Evolutionary conservation across 495 filamentous ascomycete species (phyloP).

Genomic region (Aspergillus conjunctus): DNA sequence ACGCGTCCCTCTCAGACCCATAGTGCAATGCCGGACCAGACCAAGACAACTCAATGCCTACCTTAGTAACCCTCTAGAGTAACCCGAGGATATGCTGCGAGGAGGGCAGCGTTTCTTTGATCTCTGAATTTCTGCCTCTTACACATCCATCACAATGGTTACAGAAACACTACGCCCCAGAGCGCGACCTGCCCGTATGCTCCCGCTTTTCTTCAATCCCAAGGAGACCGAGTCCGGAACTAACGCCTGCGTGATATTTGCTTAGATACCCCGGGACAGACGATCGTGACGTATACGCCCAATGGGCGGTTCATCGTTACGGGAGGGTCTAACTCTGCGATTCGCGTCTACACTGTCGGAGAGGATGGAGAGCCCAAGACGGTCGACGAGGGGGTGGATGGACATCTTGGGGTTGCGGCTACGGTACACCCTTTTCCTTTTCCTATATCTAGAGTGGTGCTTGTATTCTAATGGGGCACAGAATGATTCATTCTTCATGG

Average conservation of each 20-base stretch:
- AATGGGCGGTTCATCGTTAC: slow-evolving; percentile 74
- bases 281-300: slow-evolving; percentile 67
- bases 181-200: slow-evolving; percentile 49
- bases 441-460: not conserved
- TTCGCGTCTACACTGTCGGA: slow-evolving; percentile 86
- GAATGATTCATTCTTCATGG: slow-evolving; percentile 83
- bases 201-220: slow-evolving; percentile 9
- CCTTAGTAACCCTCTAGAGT: not conserved
- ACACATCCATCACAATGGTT: slow-evolving; percentile 33
- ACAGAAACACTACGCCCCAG: slow-evolving; percentile 45
- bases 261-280: slow-evolving; percentile 68
- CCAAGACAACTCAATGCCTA: not conserved
- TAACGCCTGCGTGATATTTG: slow-evolving; percentile 5
- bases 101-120: slow-evolving; percentile 5
- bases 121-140: not conserved
- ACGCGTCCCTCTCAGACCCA: slow-evolving; percentile 31
- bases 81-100: slow-evolving; percentile 13
- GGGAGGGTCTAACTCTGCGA: slow-evolving; percentile 84
- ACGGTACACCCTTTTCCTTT: slow-evolving; percentile 45
- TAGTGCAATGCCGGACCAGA: not conserved
- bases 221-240: not conserved
- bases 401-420: slow-evolving; percentile 74
- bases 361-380: slow-evolving; percentile 88
- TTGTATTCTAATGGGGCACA: slow-evolving; percentile 27
- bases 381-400: slow-evolving; percentile 84